Base-by-base conservation (phyloP, 805 yeast genomes). In the Ogataea chonburiensis region DNA sequence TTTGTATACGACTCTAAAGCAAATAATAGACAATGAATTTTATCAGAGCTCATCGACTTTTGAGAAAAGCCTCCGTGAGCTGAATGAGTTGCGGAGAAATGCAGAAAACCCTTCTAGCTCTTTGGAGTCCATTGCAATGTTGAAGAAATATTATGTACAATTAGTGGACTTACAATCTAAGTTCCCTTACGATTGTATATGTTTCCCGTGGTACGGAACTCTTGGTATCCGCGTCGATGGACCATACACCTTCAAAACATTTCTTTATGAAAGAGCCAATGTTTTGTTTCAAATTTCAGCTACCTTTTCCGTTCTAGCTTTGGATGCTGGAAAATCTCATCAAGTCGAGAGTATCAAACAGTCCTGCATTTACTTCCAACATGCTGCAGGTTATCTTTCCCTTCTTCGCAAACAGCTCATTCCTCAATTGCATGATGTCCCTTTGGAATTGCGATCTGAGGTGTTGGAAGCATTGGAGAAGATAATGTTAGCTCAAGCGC, bases 401-500 rank as follows among this genome's bases (percentile, higher is more conserved):
- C 43, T 50, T 19, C 53, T 76, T 3, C 30, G 37, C 13, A 50
- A 53, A 7, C 42, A 48, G 3, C 47, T 47, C 10, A 40, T 34
- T 3, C 52, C 53, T 7, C 48, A 42, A 12, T 41, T 59, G 16
- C 31, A 37, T 7, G 41, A 50, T 6, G 33, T 50, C 1, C 60
- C 69, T 4, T 43, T 66, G 18, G 86, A 77, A 34, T 58, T 85
- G 11, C 76, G 75, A 24, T 27, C 39, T 1, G 68, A 68, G 9
- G 75, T 86, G 0, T 50, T 83, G 7, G 60, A 64, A 9, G 65
- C 79, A 12, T 60, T 88, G 35, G 60, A 68, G 23, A 47, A 55
- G 9, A 52, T 87, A 22, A 74, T 75, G 75, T 53, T 84, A 24
- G 93, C 95, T 0, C 95, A 86, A 51, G 93, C 95, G 0, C 96